Percentiles rank a stretch among this genome's conserved stretches.
Evolutionary conservation across 495 filamentous ascomycete species (phyloP).

Genomic region (Bacidia gigantensis): DNA sequence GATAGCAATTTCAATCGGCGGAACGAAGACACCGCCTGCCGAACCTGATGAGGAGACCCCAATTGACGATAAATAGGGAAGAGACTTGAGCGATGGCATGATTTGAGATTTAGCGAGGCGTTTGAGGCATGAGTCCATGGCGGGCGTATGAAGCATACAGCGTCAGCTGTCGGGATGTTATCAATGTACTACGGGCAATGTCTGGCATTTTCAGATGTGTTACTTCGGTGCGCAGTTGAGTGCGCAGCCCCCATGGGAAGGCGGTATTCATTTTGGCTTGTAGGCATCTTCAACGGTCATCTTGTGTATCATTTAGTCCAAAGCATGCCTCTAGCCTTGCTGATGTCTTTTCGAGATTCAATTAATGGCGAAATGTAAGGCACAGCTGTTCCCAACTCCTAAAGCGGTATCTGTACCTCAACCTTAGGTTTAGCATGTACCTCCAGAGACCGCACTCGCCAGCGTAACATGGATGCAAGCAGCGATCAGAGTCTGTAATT

Average conservation of each 20-base stretch:
- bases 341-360: too few relatives aligned
- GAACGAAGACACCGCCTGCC: neutral
- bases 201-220: neutral
- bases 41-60: slow-evolving; percentile 1
- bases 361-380: too few relatives aligned
- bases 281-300: neutral
- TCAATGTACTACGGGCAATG: neutral
- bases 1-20: slow-evolving; percentile 24
- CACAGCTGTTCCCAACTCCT: too few relatives aligned
- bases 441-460: too few relatives aligned
- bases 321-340: neutral
- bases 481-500: too few relatives aligned
- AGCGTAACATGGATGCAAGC: too few relatives aligned
- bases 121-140: neutral
- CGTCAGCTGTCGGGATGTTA: neutral
- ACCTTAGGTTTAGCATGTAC: too few relatives aligned
- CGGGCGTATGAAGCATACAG: neutral
- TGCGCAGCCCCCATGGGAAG: neutral
- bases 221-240: neutral
- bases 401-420: too few relatives aligned
- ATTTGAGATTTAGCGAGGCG: slow-evolving; percentile 1
- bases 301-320: neutral
- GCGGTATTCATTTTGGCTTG: neutral
- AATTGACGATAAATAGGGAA: slow-evolving; percentile 2
- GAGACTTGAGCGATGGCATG: neutral